A percentile compares a stretch with the other conserved stretches of the same genome.
Conservation (phyloP, 495 filamentous ascomycete species). For the Zalerion maritima region DNA sequence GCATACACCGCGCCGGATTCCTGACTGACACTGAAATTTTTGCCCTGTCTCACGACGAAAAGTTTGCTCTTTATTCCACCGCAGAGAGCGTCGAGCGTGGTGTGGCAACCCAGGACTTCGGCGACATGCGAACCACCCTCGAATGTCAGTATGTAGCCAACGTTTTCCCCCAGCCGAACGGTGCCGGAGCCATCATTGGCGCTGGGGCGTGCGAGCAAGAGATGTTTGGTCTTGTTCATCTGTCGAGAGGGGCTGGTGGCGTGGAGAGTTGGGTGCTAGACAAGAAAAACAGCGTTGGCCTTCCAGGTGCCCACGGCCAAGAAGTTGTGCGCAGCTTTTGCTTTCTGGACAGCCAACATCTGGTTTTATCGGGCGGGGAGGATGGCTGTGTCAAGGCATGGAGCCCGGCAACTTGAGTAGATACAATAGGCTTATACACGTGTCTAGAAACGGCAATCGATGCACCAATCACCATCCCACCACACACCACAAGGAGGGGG, state of each 20-base stretch:
- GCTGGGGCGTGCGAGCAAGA: slow-evolving; percentile 48
- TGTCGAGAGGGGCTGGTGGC: slow-evolving; percentile 36
- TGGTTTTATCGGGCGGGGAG: slow-evolving; percentile 64
- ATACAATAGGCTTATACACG: too few relatives aligned
- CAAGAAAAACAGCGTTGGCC: slow-evolving; percentile 42
- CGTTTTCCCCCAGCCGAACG: slow-evolving; percentile 39
- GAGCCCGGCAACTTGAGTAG: too few relatives aligned
- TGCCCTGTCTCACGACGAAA: slow-evolving; percentile 68
- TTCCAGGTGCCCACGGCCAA: slow-evolving; percentile 65
- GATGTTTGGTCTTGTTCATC: slow-evolving; percentile 51
- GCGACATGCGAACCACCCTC: slow-evolving; percentile 58
- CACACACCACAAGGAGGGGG: too few relatives aligned
- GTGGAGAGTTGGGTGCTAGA: slow-evolving; percentile 60
- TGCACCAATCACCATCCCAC: too few relatives aligned
- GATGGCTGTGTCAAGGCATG: slow-evolving; percentile 62
- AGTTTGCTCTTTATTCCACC: slow-evolving; percentile 57
- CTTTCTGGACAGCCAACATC: slow-evolving; percentile 54
- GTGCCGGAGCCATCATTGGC: slow-evolving; percentile 45
- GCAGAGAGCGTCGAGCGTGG: slow-evolving; percentile 44
- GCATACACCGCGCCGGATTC: slow-evolving; percentile 77
- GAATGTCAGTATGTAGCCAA: slow-evolving; percentile 74
- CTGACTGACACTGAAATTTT: slow-evolving; percentile 52
- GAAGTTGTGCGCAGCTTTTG: slow-evolving; percentile 74
- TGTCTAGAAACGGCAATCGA: too few relatives aligned
- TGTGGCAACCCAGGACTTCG: slow-evolving; percentile 45